Conservation (phyloP, 257 asterid genomes). For the Buddleja alternifolia region DNA sequence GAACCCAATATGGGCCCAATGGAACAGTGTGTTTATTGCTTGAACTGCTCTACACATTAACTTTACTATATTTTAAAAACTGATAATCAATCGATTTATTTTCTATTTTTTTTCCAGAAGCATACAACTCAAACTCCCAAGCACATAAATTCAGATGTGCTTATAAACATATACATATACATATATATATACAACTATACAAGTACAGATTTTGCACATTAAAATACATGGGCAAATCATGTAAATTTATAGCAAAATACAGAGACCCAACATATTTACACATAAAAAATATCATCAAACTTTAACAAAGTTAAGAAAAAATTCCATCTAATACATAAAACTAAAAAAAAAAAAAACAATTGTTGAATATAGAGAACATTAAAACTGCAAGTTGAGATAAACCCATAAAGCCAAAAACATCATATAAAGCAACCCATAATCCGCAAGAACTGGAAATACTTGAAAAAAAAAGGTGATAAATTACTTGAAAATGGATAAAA, state of each 20-base stretch:
- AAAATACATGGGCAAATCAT: constrained; percentile 17
- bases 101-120: too few relatives aligned
- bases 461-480: not conserved
- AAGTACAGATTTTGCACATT: not conserved
- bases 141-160: too few relatives aligned
- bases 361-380: not conserved
- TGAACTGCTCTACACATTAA: too few relatives aligned
- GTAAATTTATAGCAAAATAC: too few relatives aligned
- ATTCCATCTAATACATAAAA: not conserved
- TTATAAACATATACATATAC: too few relatives aligned
- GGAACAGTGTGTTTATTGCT: too few relatives aligned
- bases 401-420: constrained; percentile 27
- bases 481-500: constrained; percentile 8
- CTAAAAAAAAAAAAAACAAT: not conserved
- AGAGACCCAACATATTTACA: not conserved
- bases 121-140: too few relatives aligned
- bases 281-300: too few relatives aligned
- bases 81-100: too few relatives aligned
- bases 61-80: too few relatives aligned
- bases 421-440: not conserved
- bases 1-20: too few relatives aligned
- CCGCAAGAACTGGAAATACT: not conserved
- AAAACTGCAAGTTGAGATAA: constrained; percentile 7
- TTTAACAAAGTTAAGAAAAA: not conserved
- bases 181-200: too few relatives aligned